These are phyloP conservation scores for Lentinula sp. DNA, from an alignment of 768 basidiomycete species.

Conservation along the genomic window DNA sequence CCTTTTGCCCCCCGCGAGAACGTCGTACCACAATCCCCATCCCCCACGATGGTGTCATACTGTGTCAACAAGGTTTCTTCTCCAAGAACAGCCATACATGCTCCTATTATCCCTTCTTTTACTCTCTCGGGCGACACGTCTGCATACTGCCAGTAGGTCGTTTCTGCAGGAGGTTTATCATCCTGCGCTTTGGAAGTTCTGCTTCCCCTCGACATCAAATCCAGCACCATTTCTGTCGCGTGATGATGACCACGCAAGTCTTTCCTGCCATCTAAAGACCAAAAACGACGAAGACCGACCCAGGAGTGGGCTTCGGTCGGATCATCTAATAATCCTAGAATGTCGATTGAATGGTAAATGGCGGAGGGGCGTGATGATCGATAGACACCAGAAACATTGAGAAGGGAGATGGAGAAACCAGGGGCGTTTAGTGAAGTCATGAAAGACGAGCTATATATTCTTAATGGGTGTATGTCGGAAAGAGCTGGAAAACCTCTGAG, in stretches of 20 bases:
- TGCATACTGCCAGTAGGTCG: background rate
- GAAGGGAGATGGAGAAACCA: conserved; percentile 46
- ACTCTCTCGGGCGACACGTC: conserved; percentile 11
- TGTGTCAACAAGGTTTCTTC: conserved; percentile 48
- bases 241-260: background rate
- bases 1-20: conserved; percentile 43
- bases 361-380: background rate
- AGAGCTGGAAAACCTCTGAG: conserved; percentile 16
- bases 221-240: background rate
- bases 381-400: conserved; percentile 35
- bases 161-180: background rate
- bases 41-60: conserved; percentile 56
- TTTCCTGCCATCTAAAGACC: conserved; percentile 15
- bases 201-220: background rate
- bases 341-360: conserved; percentile 5
- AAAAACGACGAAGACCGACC: conserved; percentile 26
- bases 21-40: conserved; percentile 60
- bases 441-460: conserved; percentile 43
- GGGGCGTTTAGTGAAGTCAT: conserved; percentile 62
- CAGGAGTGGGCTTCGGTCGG: conserved; percentile 37
- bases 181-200: background rate
- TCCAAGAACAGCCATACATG: conserved; percentile 35
- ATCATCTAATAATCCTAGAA: conserved; percentile 33
- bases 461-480: conserved; percentile 25
- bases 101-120: conserved; percentile 25